A percentile compares a stretch with the other conserved stretches of the same genome.
These are phyloP conservation scores for Tardiomyces depauwii DNA, from an alignment of 1,139 yeast species.

Conservation along the genomic window DNA sequence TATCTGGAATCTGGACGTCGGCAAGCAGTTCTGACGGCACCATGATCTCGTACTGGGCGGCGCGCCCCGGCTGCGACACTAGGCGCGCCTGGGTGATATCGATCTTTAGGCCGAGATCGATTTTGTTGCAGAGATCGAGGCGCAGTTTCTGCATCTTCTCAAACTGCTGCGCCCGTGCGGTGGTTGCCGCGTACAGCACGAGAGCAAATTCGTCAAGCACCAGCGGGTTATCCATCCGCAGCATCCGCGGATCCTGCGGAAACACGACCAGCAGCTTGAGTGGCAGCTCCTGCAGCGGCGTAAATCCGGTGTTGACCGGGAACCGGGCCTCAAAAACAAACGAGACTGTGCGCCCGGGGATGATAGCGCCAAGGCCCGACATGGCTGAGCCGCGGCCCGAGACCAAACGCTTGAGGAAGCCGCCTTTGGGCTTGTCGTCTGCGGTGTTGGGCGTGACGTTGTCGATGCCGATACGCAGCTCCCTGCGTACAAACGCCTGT, in stretches of 20 bases:
- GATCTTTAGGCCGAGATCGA: conserved; percentile 7
- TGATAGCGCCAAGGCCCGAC: background rate
- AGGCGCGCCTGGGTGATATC: conserved; percentile 4
- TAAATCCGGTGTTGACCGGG: conserved; percentile 13
- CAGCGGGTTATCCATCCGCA: conserved; percentile 7
- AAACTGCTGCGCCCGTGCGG: conserved; percentile 17
- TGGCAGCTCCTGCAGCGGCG: conserved; percentile 17
- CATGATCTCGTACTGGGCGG: conserved; percentile 11
- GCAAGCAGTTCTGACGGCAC: conserved; percentile 12
- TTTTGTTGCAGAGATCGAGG: conserved; percentile 10
- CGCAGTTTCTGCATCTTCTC: conserved; percentile 9
- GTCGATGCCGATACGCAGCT: conserved; percentile 10
- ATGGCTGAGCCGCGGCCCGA: background rate
- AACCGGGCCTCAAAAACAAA: conserved; percentile 19
- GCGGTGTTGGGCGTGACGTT: background rate
- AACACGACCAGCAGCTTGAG: conserved; percentile 15
- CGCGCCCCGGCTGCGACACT: conserved; percentile 4
- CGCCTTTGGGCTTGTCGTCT: conserved; percentile 1
- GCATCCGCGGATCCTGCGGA: conserved; percentile 9
- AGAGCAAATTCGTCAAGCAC: conserved; percentile 14
- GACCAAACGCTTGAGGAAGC: background rate
- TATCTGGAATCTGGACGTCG: conserved; percentile 38
- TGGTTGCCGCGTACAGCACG: conserved; percentile 18
- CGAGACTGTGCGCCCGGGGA: conserved; percentile 4
- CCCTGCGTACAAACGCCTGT: conserved; percentile 19